These are phyloP conservation scores for Aspergillus nomiae DNA, from an alignment of 2,329 filamentous ascomycete species.

Conservation along the genomic window DNA sequence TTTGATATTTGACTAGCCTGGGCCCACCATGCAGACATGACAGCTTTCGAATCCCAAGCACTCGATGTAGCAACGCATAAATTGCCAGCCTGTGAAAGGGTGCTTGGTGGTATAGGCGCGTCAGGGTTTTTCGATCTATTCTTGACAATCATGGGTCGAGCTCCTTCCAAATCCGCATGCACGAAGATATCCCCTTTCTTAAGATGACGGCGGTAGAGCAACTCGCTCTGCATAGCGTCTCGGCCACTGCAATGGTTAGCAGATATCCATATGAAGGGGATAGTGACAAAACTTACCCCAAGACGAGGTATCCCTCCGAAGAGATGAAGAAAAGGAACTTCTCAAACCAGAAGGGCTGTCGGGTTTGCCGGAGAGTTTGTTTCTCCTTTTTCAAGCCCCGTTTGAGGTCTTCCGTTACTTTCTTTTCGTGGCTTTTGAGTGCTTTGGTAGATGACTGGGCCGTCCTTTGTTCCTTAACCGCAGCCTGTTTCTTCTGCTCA, in stretches of 20 bases:
- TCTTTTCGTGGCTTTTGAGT: constrained; percentile 85
- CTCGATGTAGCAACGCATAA: constrained; percentile 81
- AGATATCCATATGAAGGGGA: not conserved
- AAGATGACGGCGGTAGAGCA: constrained; percentile 83
- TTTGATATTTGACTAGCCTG: constrained; percentile 88
- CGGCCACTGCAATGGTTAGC: constrained; percentile 58
- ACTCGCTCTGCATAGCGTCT: constrained; percentile 86
- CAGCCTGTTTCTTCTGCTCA: constrained; percentile 81
- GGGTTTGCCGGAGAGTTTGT: constrained; percentile 76
- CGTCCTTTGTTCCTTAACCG: constrained; percentile 85
- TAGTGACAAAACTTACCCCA: constrained; percentile 56
- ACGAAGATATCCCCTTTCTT: constrained; percentile 90
- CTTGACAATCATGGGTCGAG: constrained; percentile 84
- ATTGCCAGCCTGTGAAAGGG: constrained; percentile 84
- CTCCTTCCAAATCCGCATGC: constrained; percentile 84
- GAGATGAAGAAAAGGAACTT: constrained; percentile 97
- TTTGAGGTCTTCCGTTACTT: constrained; percentile 82
- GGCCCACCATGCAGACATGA: constrained; percentile 97
- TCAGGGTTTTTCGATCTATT: constrained; percentile 77
- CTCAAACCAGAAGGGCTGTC: constrained; percentile 91
- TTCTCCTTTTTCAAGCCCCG: constrained; percentile 91
- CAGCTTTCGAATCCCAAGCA: constrained; percentile 95
- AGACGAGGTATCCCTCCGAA: constrained; percentile 88
- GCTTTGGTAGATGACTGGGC: constrained; percentile 77
- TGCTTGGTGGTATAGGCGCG: constrained; percentile 87